Percentiles rank a stretch among this genome's conserved stretches.
Evolutionary conservation across 768 basidiomycete species (phyloP).

Genomic region (Thelephora aurantiotincta): DNA sequence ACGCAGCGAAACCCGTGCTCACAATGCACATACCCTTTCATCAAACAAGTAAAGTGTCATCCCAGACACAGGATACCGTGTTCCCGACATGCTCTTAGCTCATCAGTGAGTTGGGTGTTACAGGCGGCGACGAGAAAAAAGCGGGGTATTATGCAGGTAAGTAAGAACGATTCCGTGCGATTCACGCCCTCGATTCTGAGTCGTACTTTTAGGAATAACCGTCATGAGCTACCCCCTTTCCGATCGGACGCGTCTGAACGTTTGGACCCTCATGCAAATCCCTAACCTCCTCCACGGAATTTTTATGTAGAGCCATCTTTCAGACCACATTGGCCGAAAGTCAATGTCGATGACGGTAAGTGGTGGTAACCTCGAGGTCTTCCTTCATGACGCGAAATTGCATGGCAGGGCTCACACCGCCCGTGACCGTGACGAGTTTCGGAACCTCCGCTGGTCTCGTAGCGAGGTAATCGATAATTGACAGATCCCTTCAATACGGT

Average conservation of each 20-base stretch:
- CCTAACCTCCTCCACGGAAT: constrained; percentile 31
- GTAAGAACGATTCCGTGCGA: too few species aligned
- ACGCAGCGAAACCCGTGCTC: too few species aligned
- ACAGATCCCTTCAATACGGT: not conserved
- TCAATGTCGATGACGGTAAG: constrained; percentile 25
- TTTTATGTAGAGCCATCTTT: constrained; percentile 33
- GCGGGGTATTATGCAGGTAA: constrained; percentile 35
- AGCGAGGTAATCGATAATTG: constrained; percentile 11
- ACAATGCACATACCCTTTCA: constrained; percentile 34
- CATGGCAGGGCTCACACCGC: constrained; percentile 18
- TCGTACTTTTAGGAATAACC: not conserved
- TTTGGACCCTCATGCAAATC: constrained; percentile 22
- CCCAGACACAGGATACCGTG: too few species aligned
- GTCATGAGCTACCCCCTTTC: not conserved
- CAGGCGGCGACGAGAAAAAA: constrained; percentile 26
- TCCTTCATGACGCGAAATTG: constrained; percentile 7
- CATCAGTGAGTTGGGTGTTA: constrained; percentile 26
- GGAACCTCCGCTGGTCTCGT: constrained; percentile 20
- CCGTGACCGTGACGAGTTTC: constrained; percentile 20
- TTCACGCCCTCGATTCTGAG: not conserved
- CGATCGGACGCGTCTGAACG: not conserved
- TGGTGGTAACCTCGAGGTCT: too few species aligned
- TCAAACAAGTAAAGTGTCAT: constrained; percentile 24
- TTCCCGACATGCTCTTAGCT: constrained; percentile 17
- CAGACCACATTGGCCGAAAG: constrained; percentile 34